Evolutionary conservation across 1,284 basidiomycete species (phyloP).

Genomic region (Trichosporon ovoides): DNA sequence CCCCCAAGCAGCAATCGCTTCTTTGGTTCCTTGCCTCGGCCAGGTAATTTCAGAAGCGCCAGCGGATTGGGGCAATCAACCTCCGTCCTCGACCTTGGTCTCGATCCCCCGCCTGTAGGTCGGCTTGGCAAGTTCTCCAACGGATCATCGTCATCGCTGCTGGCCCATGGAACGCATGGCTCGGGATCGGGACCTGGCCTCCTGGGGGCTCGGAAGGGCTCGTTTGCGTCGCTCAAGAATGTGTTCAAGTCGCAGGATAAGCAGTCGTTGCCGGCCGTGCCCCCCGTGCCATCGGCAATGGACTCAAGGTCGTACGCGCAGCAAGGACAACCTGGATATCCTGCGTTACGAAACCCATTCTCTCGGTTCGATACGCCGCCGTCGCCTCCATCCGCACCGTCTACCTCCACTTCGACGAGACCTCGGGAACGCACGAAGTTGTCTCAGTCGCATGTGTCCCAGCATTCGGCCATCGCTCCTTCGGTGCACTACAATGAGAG

Average conservation of each 20-base stretch:
- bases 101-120: slow-evolving; percentile 1
- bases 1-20: slow-evolving; percentile 10
- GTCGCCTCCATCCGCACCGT: slow-evolving; percentile 24
- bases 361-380: slow-evolving; percentile 33
- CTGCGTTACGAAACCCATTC: slow-evolving; percentile 46
- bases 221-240: slow-evolving; percentile 79
- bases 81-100: slow-evolving; percentile 13
- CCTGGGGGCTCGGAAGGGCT: slow-evolving; percentile 62
- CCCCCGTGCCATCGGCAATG: slow-evolving; percentile 32
- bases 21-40: background rate
- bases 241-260: slow-evolving; percentile 61
- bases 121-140: slow-evolving; percentile 41
- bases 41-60: background rate
- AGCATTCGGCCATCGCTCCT: slow-evolving; percentile 4
- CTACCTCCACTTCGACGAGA: background rate
- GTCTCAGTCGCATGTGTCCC: slow-evolving; percentile 2
- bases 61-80: slow-evolving; percentile 8
- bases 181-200: slow-evolving; percentile 20
- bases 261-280: slow-evolving; percentile 21
- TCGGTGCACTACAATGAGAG: slow-evolving; percentile 21
- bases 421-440: background rate
- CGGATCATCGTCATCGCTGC: slow-evolving; percentile 49
- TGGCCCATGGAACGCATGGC: slow-evolving; percentile 23
- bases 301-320: slow-evolving; percentile 23
- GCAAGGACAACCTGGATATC: slow-evolving; percentile 28